A percentile compares a stretch with the other conserved stretches of the same genome.
phyloP scores from a whole-genome alignment of 2,329 filamentous ascomycete species.

The Alternaria hordeiaustralica region DNA sequence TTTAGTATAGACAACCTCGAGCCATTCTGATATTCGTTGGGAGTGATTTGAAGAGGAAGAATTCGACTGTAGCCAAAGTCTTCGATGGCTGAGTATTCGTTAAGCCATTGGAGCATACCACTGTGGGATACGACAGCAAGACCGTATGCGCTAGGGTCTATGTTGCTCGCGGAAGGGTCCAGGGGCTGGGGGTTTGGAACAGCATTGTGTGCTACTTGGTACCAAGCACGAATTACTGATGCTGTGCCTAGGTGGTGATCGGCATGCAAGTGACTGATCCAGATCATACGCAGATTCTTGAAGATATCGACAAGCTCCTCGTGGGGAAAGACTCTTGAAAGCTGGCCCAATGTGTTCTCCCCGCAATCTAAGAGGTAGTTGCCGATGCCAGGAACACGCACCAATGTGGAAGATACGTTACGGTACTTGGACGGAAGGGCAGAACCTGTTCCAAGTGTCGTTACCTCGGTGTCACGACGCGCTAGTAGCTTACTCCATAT shows the following conservation, averaged over 20 bases:
- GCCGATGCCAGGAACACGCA: conserved; percentile 84
- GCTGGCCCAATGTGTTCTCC: conserved; percentile 88
- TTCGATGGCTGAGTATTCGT: conserved; percentile 80
- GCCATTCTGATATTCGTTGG: conserved; percentile 23
- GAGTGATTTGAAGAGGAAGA: conserved; percentile 56
- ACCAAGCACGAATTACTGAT: conserved; percentile 84
- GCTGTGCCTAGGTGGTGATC: conserved; percentile 91
- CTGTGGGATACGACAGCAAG: conserved; percentile 68
- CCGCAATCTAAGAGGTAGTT: conserved; percentile 90
- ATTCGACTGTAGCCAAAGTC: conserved; percentile 73
- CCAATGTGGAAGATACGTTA: conserved; percentile 88
- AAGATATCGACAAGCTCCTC: conserved; percentile 73
- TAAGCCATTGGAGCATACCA: conserved; percentile 76
- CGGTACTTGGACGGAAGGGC: conserved; percentile 90
- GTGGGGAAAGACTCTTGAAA: conserved; percentile 74
- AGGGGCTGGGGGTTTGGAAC: conserved; percentile 35
- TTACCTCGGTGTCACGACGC: conserved; percentile 78
- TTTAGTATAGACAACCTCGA: conserved; percentile 37
- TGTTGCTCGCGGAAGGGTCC: conserved; percentile 22
- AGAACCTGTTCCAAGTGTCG: conserved; percentile 89
- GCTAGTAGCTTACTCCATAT: conserved; percentile 71
- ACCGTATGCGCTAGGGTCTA: conserved; percentile 39
- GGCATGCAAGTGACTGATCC: conserved; percentile 94
- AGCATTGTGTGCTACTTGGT: conserved; percentile 60
- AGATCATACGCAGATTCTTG: conserved; percentile 79